Conservation (phyloP, 192 early-diverging fungal genomes). For the Gigaspora rosea region DNA sequence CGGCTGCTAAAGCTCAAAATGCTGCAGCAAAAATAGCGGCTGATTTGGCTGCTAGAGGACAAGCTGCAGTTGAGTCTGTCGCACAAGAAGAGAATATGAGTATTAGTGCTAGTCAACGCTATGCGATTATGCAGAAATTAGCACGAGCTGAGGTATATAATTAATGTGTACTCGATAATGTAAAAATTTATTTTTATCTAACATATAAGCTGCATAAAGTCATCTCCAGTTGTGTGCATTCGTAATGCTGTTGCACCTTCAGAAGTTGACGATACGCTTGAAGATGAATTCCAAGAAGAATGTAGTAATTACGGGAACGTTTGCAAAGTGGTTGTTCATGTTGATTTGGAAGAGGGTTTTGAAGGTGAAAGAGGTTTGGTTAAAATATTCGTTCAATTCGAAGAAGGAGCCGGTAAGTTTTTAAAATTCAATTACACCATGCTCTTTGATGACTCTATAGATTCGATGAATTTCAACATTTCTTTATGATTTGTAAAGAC, state of each 20-base stretch:
- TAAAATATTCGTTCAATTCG: conserved; percentile 80
- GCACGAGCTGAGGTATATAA: conserved; percentile 41
- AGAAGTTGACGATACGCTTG: conserved; percentile 79
- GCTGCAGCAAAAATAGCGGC: conserved; percentile 51
- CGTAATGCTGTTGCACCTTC: conserved; percentile 70
- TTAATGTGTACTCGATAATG: neutral
- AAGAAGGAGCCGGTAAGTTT: conserved; percentile 47
- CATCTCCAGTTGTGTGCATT: conserved; percentile 62
- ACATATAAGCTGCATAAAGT: conserved; percentile 7
- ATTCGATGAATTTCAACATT: neutral
- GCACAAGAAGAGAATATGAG: conserved; percentile 57
- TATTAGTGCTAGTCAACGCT: conserved; percentile 60
- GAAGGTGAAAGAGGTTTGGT: conserved; percentile 55
- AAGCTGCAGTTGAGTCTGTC: conserved; percentile 50
- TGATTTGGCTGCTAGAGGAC: conserved; percentile 45
- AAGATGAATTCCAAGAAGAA: conserved; percentile 83
- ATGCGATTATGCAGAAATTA: conserved; percentile 74
- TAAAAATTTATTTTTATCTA: neutral
- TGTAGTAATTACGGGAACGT: conserved; percentile 81
- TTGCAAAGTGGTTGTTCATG: conserved; percentile 61
- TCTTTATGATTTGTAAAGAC: conserved; percentile 39
- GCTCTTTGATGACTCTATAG: neutral
- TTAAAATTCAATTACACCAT: neutral
- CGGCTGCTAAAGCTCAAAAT: conserved; percentile 48
- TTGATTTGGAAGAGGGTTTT: conserved; percentile 42